Conservation (phyloP, 371 early-diverging fungal genomes). For the Mucor velutinosus region DNA sequence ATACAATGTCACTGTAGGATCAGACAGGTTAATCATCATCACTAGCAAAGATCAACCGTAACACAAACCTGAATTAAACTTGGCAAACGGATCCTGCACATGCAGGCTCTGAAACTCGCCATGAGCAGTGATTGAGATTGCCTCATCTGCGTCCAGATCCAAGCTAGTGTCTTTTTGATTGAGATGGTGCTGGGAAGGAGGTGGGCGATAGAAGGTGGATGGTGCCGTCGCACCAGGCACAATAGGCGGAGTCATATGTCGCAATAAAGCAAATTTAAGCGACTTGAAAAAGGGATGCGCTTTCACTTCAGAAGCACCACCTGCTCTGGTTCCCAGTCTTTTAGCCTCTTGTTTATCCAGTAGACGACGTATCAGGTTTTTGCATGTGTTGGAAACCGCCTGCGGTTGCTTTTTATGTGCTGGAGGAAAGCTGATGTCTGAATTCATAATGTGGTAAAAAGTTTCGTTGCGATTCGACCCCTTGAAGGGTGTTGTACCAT, state of each 20-base stretch:
- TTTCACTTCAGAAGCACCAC: constrained; percentile 95
- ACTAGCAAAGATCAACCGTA: too few relatives aligned
- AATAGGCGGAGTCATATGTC: constrained; percentile 86
- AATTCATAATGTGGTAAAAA: constrained; percentile 78
- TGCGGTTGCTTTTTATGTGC: constrained; percentile 19
- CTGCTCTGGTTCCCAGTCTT: constrained; percentile 80
- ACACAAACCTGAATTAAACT: constrained; percentile 60
- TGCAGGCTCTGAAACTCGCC: not conserved
- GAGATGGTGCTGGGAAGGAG: constrained; percentile 39
- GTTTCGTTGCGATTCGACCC: constrained; percentile 83
- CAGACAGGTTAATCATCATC: not conserved
- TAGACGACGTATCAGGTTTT: constrained; percentile 73
- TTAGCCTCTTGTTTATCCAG: constrained; percentile 80
- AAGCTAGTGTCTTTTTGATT: constrained; percentile 54
- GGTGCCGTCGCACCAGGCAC: constrained; percentile 55
- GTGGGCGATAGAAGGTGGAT: constrained; percentile 7
- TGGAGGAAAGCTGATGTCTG: constrained; percentile 71
- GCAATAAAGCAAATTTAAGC: constrained; percentile 87
- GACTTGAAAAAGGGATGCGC: constrained; percentile 90
- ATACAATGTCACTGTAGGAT: constrained; percentile 52
- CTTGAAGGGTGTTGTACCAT: constrained; percentile 90
- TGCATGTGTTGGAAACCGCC: constrained; percentile 57
- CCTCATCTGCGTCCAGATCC: constrained; percentile 54
- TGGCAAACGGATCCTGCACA: constrained; percentile 54
- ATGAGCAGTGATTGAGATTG: not conserved